Evolutionary conservation across 441 rosid species (phyloP).

Genomic region (Gossypium trilobum): DNA sequence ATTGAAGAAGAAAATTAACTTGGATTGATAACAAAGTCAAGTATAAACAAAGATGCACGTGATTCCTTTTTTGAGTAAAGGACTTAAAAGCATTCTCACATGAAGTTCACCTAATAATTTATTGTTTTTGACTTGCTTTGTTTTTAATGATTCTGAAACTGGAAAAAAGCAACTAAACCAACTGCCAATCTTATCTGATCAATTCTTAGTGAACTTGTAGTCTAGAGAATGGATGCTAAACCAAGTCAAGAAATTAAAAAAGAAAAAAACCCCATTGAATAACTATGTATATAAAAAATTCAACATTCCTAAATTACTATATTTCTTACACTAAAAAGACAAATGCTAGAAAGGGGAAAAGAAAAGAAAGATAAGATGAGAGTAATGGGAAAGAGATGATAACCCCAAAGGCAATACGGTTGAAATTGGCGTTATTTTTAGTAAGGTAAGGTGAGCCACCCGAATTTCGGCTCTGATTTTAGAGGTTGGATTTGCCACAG

Average conservation of each 20-base stretch:
- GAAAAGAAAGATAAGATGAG: background rate
- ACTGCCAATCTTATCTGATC: background rate
- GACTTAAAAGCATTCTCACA: background rate
- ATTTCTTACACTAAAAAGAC: no score
- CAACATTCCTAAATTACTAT: no score
- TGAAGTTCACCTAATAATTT: background rate
- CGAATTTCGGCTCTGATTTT: background rate
- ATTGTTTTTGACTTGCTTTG: background rate
- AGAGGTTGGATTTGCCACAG: background rate
- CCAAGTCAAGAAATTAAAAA: background rate
- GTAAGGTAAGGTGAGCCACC: background rate
- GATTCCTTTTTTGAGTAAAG: background rate
- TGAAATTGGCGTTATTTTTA: background rate
- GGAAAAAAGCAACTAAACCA: background rate
- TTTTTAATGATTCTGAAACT: background rate
- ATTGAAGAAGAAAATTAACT: background rate
- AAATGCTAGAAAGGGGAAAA: no score
- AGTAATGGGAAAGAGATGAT: background rate
- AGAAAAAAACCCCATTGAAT: background rate
- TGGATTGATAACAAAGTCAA: conserved; percentile 3
- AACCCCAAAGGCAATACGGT: background rate
- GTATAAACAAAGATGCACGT: conserved; percentile 4
- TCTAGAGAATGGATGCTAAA: background rate
- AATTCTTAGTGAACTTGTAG: background rate
- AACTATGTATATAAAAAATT: no score